Conservation (phyloP, 1,284 basidiomycete genomes). For the Ustilago esculenta region DNA sequence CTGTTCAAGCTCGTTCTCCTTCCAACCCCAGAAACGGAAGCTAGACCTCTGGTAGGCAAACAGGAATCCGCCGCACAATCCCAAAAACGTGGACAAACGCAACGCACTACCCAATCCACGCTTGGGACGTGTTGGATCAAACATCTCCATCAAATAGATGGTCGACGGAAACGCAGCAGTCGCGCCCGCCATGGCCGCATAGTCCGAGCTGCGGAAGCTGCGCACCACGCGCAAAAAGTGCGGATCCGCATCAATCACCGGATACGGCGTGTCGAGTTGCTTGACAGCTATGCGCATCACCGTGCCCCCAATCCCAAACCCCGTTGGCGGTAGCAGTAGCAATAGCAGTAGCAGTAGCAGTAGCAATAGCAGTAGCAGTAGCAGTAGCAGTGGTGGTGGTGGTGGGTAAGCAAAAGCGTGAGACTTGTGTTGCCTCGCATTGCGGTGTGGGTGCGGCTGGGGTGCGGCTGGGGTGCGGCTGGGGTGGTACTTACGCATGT, state of each 20-base stretch:
- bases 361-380: no score
- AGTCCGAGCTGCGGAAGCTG: conserved; percentile 89
- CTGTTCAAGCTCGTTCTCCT: conserved; percentile 77
- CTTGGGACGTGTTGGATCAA: conserved; percentile 60
- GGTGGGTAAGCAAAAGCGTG: no score
- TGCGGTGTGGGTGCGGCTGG: no score
- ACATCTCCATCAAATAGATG: conserved; percentile 71
- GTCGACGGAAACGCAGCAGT: conserved; percentile 82
- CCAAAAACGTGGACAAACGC: conserved; percentile 68
- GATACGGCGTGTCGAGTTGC: conserved; percentile 62
- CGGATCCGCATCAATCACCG: conserved; percentile 80
- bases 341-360: no score
- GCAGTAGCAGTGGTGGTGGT: no score
- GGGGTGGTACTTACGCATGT: no score
- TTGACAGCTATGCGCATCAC: conserved; percentile 54
- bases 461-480: no score
- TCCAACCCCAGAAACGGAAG: conserved; percentile 98
- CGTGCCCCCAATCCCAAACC: no score
- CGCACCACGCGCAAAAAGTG: conserved; percentile 86
- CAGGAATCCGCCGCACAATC: conserved; percentile 85
- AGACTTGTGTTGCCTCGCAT: no score
- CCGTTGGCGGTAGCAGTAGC: no score
- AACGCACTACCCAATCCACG: conserved; percentile 51
- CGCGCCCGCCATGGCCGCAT: conserved; percentile 81
- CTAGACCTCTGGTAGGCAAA: conserved; percentile 83